Percentiles rank a stretch among this genome's conserved stretches.
Evolutionary conservation across 129 eudicot genomes (phyloP).

Genomic region (Dittrichia graveolens): DNA sequence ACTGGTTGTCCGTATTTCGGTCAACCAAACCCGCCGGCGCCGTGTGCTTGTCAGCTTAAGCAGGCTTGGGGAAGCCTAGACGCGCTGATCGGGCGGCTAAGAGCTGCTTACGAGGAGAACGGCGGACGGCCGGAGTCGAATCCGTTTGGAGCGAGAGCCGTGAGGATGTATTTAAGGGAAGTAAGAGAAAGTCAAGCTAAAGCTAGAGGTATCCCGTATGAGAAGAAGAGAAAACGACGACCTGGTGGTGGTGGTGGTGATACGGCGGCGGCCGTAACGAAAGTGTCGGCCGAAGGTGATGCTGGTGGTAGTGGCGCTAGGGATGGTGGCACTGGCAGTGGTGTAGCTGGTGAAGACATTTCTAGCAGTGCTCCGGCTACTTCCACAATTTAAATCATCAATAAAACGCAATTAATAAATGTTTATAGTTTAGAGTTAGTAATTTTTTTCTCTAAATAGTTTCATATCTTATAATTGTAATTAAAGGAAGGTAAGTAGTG

Average conservation of each 20-base stretch:
- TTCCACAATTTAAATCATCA: not conserved
- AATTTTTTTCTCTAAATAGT: not conserved
- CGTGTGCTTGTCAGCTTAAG: slow-evolving; percentile 58
- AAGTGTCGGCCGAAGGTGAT: slow-evolving; percentile 28
- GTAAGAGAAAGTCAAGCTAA: slow-evolving; percentile 72
- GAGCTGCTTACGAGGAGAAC: slow-evolving; percentile 74
- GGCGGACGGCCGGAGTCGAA: slow-evolving; percentile 67
- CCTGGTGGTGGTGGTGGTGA: slow-evolving; percentile 2
- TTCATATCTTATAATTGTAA: not conserved
- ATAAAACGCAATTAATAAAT: not conserved
- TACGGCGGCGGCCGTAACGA: not conserved
- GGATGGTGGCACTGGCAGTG: slow-evolving; percentile 10
- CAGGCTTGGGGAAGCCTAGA: slow-evolving; percentile 83
- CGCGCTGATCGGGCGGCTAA: slow-evolving; percentile 65
- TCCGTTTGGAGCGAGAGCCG: slow-evolving; percentile 72
- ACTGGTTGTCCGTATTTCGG: slow-evolving; percentile 64
- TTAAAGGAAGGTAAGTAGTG: not conserved
- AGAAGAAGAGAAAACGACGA: slow-evolving; percentile 66
- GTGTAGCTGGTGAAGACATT: slow-evolving; percentile 15
- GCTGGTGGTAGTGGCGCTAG: slow-evolving; percentile 25
- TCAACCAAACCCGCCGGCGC: slow-evolving; percentile 66
- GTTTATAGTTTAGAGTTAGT: slow-evolving; percentile 25
- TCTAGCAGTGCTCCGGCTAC: slow-evolving; percentile 26
- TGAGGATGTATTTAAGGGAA: slow-evolving; percentile 69
- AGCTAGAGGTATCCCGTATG: slow-evolving; percentile 82